phyloP scores from a whole-genome alignment of 306 rosid species.

The Malus sylvestris region DNA sequence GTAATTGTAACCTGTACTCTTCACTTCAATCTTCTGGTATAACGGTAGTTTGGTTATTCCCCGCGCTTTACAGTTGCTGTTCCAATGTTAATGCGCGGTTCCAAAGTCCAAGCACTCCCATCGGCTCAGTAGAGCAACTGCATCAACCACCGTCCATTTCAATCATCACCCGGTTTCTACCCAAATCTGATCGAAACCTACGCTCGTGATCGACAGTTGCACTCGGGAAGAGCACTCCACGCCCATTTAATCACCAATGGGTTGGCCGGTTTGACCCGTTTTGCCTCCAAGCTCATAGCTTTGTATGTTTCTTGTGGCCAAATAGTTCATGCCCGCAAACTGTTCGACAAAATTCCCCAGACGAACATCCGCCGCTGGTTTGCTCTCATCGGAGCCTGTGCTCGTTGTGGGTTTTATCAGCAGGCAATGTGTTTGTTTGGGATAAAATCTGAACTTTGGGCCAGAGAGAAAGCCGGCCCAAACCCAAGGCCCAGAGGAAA shows the following conservation, averaged over 20 bases:
- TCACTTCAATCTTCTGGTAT: not conserved
- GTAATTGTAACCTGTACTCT: not conserved
- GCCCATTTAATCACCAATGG: constrained; percentile 64
- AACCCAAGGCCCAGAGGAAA: no score
- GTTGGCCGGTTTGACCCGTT: constrained; percentile 29
- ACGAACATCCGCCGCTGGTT: constrained; percentile 64
- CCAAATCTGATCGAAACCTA: constrained; percentile 29
- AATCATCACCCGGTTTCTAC: constrained; percentile 31
- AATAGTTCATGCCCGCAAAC: constrained; percentile 38
- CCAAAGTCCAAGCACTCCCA: constrained; percentile 6
- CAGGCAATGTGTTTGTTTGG: constrained; percentile 47
- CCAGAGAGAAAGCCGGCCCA: no score
- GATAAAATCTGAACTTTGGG: no score
- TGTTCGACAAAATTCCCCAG: constrained; percentile 69
- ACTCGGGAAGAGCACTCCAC: constrained; percentile 54
- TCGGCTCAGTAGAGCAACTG: not conserved
- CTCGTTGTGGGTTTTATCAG: constrained; percentile 51
- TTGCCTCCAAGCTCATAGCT: constrained; percentile 56
- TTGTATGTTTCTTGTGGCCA: constrained; percentile 49
- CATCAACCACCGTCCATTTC: constrained; percentile 28
- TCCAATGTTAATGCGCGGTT: constrained; percentile 11
- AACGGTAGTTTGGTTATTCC: not conserved
- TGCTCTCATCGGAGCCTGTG: constrained; percentile 49
- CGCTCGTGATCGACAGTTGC: constrained; percentile 41
- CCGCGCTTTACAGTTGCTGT: not conserved